Evolutionary conservation across 345 rosid species (phyloP), one percentile per base, ranked within the genome.

Genomic region (Melaleuca quinquenervia): DNA sequence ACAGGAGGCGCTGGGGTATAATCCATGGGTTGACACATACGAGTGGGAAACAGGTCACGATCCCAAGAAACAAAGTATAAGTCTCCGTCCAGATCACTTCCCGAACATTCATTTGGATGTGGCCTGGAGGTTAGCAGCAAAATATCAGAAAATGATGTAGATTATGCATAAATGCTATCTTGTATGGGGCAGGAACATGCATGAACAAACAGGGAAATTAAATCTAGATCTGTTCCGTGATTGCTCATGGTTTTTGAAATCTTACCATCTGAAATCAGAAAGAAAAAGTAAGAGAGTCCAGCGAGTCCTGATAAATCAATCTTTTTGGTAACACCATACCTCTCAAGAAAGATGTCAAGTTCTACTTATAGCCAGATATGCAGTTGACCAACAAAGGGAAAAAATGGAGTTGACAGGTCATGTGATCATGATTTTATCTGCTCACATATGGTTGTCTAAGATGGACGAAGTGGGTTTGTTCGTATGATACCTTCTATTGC

Each of bases 41-140:
- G 27, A 50, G 26, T 86, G 21, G 97, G 98, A 83, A 95, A 86
- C 83, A 95, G 70, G 49, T 92, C 94, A 41, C 70, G 52, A 85
- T 95, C 98, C 98, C 97, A 94, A 84, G 95, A 93, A 84, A 95
- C 95, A 86, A 94, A 95, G 85, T 95, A 95, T 60, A 95, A 91
- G 87, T 95, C 97, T 52, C 98, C 98, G 87, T 95, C 96, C 88
- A 95, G 86, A 90, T 94, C 97, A 91, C 98, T 95, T 85, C 96
- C 98, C 0, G 96, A 95, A 50, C 98, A 94, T 85, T 95, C 96
- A 83, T 95, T 93, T 70, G 97, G 94, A 84, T 95, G 98, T 12
- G 98, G 96, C 89, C 98, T 95, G 83, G 52, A 24, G 41, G 48
- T 70, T 36, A 70, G 78, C 36, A 21, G 1, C 14, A 41, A 70